Percentiles rank a stretch among this genome's conserved stretches.
Conservation (phyloP, 176 grass and related monocot species). For the Canna indica region DNA sequence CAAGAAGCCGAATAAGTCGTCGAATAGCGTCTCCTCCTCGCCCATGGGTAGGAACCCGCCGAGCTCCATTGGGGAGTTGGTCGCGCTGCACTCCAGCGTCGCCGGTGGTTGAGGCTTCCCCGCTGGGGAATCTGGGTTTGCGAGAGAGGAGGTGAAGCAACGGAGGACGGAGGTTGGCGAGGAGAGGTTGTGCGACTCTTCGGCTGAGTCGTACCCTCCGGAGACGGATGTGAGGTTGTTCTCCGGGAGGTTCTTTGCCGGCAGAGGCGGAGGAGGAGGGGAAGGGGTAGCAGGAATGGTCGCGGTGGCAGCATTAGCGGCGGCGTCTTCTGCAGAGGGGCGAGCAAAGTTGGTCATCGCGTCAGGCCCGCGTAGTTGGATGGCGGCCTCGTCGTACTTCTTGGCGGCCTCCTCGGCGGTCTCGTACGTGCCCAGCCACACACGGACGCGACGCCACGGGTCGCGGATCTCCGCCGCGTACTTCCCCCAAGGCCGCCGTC, state of each 20-base stretch:
- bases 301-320: background rate
- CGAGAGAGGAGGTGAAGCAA: slow-evolving; percentile 20
- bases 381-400: slow-evolving; percentile 84
- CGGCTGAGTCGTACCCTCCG: slow-evolving; percentile 55
- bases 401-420: slow-evolving; percentile 92
- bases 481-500: slow-evolving; percentile 86
- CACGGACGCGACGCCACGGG: slow-evolving; percentile 62
- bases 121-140: background rate
- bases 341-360: slow-evolving; percentile 73
- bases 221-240: slow-evolving; percentile 28
- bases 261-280: background rate
- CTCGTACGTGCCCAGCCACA: slow-evolving; percentile 95
- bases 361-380: slow-evolving; percentile 68
- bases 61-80: background rate
- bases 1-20: slow-evolving; percentile 46
- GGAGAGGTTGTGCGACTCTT: slow-evolving; percentile 51
- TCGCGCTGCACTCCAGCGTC: background rate
- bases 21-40: slow-evolving; percentile 23
- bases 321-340: slow-evolving; percentile 13
- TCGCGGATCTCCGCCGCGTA: slow-evolving; percentile 98
- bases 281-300: too few relatives aligned
- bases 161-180: slow-evolving; percentile 89
- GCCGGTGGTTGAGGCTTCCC: background rate
- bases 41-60: slow-evolving; percentile 20
- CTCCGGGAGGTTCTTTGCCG: slow-evolving; percentile 29